Conservation (phyloP, 2,329 filamentous ascomycete genomes). For the Fusarium piperis region DNA sequence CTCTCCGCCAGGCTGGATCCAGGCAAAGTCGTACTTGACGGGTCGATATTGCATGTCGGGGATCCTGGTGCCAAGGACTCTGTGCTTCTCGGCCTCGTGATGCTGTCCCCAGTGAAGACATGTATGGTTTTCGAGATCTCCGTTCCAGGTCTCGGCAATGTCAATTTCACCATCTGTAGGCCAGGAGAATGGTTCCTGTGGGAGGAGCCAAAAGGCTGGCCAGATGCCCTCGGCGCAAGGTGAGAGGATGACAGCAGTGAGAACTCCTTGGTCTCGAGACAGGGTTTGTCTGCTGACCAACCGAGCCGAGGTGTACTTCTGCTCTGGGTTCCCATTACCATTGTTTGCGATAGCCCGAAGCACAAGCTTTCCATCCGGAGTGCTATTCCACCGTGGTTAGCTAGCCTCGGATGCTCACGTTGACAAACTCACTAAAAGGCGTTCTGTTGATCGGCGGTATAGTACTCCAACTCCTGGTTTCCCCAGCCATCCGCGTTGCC, state of each 20-base stretch:
- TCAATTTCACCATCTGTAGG: slow-evolving; percentile 69
- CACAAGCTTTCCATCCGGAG: slow-evolving; percentile 60
- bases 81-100: slow-evolving; percentile 65
- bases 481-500: slow-evolving; percentile 69
- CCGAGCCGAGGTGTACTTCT: slow-evolving; percentile 64
- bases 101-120: slow-evolving; percentile 69
- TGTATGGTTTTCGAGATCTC: slow-evolving; percentile 62
- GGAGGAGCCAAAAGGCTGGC: slow-evolving; percentile 71
- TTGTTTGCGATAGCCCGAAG: slow-evolving; percentile 59
- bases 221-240: slow-evolving; percentile 67
- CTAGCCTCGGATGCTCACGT: neutral
- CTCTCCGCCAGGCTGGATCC: slow-evolving; percentile 58
- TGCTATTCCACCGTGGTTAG: slow-evolving; percentile 41
- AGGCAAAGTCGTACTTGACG: slow-evolving; percentile 65
- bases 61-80: slow-evolving; percentile 62
- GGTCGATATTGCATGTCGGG: slow-evolving; percentile 57
- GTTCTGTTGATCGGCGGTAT: slow-evolving; percentile 59
- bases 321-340: slow-evolving; percentile 45
- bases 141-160: slow-evolving; percentile 71
- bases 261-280: slow-evolving; percentile 59
- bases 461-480: slow-evolving; percentile 69
- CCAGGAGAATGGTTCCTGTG: slow-evolving; percentile 66
- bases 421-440: slow-evolving; percentile 57
- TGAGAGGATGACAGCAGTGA: slow-evolving; percentile 61
- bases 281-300: slow-evolving; percentile 64